phyloP scores from a whole-genome alignment of 192 early-diverging fungal genomes.

The Glomus cerebriforme region DNA sequence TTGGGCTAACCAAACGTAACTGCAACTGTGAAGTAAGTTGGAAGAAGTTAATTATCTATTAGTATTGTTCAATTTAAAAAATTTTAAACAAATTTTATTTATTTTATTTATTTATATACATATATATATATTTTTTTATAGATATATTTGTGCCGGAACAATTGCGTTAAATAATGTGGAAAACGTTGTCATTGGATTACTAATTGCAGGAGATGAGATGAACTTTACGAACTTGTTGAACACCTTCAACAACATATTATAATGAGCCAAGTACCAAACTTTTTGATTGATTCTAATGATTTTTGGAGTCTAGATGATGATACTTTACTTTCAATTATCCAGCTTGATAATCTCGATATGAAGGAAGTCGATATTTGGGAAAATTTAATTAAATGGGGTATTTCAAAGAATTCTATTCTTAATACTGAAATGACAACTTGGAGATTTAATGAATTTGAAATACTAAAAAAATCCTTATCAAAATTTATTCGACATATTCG shows the following conservation, averaged over 20 bases:
- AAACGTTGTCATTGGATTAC: not conserved
- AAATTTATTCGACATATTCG: not conserved
- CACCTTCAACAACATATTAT: conserved; percentile 8
- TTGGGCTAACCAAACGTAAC: conserved; percentile 16
- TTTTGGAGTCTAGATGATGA: not conserved
- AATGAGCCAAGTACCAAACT: too few species aligned
- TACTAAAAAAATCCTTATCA: not conserved
- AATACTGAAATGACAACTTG: not conserved
- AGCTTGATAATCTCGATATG: not conserved
- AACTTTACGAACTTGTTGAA: not conserved
- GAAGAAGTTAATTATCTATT: too few species aligned
- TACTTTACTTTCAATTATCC: too few species aligned
- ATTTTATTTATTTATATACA: too few species aligned
- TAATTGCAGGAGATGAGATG: conserved; percentile 4
- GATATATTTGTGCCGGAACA: conserved; percentile 1
- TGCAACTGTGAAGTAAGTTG: not conserved
- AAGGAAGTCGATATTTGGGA: conserved; percentile 16
- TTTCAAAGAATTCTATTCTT: not conserved
- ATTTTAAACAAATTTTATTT: too few species aligned
- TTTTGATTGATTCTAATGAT: too few species aligned
- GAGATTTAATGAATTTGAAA: not conserved
- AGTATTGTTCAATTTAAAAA: not conserved
- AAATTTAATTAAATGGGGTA: conserved; percentile 8
- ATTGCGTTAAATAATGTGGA: not conserved
- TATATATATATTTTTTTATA: not conserved